Conservation (phyloP, 208 protist genomes). For the Angomonas desouzai region DNA sequence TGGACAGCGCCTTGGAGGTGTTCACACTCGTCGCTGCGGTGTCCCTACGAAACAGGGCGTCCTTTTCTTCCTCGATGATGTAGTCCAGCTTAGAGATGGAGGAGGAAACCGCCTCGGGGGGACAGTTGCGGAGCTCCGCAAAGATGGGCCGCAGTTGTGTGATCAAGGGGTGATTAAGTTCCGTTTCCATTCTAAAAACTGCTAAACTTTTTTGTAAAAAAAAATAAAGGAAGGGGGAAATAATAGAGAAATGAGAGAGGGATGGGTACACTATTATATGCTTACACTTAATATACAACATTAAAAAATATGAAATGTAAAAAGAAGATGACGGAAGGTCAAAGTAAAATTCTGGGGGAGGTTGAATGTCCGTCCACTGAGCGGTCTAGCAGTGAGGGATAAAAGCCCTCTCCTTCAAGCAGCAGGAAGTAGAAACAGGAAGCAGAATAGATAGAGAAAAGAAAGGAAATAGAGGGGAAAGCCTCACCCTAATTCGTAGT, state of each 20-base stretch:
- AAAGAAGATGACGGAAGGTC: not conserved
- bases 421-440: constrained; percentile 1
- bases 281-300: too few species aligned
- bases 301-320: too few species aligned
- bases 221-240: constrained; percentile 12
- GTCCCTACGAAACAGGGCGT: constrained; percentile 71
- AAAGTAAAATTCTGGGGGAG: not conserved
- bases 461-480: not conserved
- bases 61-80: constrained; percentile 84
- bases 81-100: constrained; percentile 80
- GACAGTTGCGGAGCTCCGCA: constrained; percentile 45
- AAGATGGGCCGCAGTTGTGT: constrained; percentile 86
- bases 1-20: constrained; percentile 42
- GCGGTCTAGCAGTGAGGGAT: constrained; percentile 1
- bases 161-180: constrained; percentile 66
- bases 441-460: not conserved
- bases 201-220: constrained; percentile 12
- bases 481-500: too few species aligned
- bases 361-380: constrained; percentile 12
- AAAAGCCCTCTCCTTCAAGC: constrained; percentile 7
- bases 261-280: not conserved
- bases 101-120: constrained; percentile 33
- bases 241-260: constrained; percentile 10
- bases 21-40: constrained; percentile 16
- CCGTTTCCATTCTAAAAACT: constrained; percentile 9